phyloP scores from a whole-genome alignment of 1,284 basidiomycete species.

The Coniferiporia weirii region DNA sequence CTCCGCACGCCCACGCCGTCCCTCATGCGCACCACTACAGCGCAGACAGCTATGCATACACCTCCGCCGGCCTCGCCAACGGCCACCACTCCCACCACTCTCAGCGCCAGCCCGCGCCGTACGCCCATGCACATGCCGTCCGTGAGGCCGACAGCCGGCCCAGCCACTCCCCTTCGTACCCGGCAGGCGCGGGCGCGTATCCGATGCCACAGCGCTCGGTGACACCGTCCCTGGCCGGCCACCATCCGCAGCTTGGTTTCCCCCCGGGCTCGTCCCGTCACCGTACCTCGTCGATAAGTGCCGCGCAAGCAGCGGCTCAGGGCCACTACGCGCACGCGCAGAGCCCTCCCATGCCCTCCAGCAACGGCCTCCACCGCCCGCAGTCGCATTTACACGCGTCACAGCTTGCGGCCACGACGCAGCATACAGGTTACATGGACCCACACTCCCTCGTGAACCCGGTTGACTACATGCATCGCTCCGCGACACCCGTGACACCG shows the following conservation, averaged over 20 bases:
- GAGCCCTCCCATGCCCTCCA: slow-evolving; percentile 4
- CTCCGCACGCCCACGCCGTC: slow-evolving; percentile 8
- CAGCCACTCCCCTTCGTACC: slow-evolving; percentile 8
- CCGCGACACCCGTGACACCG: slow-evolving; percentile 3
- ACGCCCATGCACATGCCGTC: neutral
- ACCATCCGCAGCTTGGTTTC: slow-evolving; percentile 11
- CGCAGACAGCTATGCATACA: slow-evolving; percentile 3
- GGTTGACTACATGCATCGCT: slow-evolving; percentile 4
- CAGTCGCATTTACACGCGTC: slow-evolving; percentile 7
- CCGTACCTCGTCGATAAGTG: slow-evolving; percentile 11
- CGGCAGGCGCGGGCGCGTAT: slow-evolving; percentile 6
- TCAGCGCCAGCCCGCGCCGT: slow-evolving; percentile 9
- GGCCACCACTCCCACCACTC: slow-evolving; percentile 5
- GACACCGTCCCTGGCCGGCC: slow-evolving; percentile 12
- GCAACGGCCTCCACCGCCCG: neutral
- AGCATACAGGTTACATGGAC: neutral
- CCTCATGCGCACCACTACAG: slow-evolving; percentile 1
- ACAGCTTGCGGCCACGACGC: neutral
- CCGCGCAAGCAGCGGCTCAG: neutral
- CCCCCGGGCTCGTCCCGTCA: slow-evolving; percentile 8
- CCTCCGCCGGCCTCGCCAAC: neutral
- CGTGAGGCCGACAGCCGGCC: slow-evolving; percentile 6
- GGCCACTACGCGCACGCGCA: slow-evolving; percentile 8
- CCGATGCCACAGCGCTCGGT: slow-evolving; percentile 7
- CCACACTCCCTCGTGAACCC: neutral